phyloP scores from a whole-genome alignment of 768 basidiomycete species.

The Amanita rubescens region DNA sequence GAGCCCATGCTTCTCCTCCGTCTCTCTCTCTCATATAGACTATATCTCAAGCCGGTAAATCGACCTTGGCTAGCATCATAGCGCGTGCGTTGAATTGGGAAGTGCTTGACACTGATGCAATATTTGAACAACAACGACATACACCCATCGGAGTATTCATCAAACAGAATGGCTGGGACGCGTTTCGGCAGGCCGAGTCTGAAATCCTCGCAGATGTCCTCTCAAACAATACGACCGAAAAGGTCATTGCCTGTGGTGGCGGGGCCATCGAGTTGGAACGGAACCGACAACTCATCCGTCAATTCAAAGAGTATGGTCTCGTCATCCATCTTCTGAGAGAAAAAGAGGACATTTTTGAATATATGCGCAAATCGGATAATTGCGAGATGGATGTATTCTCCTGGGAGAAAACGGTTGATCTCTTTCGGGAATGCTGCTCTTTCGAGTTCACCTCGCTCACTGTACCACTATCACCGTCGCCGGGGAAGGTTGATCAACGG shows the following conservation, averaged over 20 bases:
- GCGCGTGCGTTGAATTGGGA: constrained; percentile 51
- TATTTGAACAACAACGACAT: constrained; percentile 43
- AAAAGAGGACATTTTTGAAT: constrained; percentile 57
- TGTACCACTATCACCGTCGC: constrained; percentile 17
- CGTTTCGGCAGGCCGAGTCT: constrained; percentile 65
- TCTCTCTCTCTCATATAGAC: not conserved
- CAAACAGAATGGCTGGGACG: constrained; percentile 53
- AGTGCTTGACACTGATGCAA: constrained; percentile 57
- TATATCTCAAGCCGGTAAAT: constrained; percentile 52
- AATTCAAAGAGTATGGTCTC: constrained; percentile 43
- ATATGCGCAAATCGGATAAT: constrained; percentile 36
- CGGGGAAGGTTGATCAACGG: constrained; percentile 12
- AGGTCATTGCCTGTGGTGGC: constrained; percentile 69
- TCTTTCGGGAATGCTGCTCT: constrained; percentile 57
- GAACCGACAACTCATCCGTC: constrained; percentile 50
- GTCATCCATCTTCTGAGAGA: constrained; percentile 75
- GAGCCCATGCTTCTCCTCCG: not conserved
- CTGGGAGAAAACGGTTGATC: constrained; percentile 52
- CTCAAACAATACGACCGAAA: constrained; percentile 36
- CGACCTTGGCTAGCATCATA: constrained; percentile 59
- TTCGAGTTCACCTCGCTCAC: constrained; percentile 64
- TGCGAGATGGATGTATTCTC: constrained; percentile 56
- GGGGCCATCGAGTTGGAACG: constrained; percentile 66
- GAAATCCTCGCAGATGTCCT: constrained; percentile 50
- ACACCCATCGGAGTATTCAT: constrained; percentile 52